These are phyloP conservation scores for Pseudotulostoma volvatum DNA, from an alignment of 495 filamentous ascomycete species.

Conservation along the genomic window DNA sequence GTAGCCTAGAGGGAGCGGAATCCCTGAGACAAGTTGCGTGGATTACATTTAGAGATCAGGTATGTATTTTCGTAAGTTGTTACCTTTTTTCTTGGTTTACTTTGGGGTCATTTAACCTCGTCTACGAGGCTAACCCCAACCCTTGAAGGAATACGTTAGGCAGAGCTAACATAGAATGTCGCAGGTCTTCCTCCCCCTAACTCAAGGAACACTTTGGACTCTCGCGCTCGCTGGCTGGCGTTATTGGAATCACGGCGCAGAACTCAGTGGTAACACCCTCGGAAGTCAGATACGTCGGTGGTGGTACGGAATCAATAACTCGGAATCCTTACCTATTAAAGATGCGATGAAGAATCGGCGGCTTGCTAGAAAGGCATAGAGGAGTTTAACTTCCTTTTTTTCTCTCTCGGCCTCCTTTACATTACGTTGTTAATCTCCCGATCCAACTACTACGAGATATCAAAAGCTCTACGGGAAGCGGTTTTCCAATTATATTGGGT, in stretches of 20 bases:
- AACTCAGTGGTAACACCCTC: constrained; percentile 48
- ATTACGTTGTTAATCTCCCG: too few relatives aligned
- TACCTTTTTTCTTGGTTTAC: constrained; percentile 5
- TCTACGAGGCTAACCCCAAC: constrained; percentile 3
- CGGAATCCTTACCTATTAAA: constrained; percentile 39
- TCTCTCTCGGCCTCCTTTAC: too few relatives aligned
- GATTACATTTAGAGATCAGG: constrained; percentile 83
- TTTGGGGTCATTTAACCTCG: constrained; percentile 4
- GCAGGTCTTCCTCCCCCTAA: constrained; percentile 65
- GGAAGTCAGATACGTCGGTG: constrained; percentile 61
- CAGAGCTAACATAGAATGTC: neutral
- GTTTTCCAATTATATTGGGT: too few relatives aligned
- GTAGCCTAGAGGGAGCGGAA: constrained; percentile 61
- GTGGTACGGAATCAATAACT: constrained; percentile 89
- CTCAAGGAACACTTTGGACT: constrained; percentile 72
- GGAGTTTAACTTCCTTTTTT: constrained; percentile 16
- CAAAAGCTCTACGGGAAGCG: too few relatives aligned
- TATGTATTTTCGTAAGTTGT: constrained; percentile 15
- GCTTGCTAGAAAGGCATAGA: constrained; percentile 27
- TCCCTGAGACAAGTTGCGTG: constrained; percentile 58
- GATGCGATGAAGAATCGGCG: constrained; percentile 15
- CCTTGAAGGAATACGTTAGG: too few relatives aligned
- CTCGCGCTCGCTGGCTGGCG: constrained; percentile 67
- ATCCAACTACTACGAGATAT: too few relatives aligned
- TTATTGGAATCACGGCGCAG: constrained; percentile 59